phyloP scores from a whole-genome alignment of 2,329 filamentous ascomycete genomes.

The Ophiostoma sp. region DNA sequence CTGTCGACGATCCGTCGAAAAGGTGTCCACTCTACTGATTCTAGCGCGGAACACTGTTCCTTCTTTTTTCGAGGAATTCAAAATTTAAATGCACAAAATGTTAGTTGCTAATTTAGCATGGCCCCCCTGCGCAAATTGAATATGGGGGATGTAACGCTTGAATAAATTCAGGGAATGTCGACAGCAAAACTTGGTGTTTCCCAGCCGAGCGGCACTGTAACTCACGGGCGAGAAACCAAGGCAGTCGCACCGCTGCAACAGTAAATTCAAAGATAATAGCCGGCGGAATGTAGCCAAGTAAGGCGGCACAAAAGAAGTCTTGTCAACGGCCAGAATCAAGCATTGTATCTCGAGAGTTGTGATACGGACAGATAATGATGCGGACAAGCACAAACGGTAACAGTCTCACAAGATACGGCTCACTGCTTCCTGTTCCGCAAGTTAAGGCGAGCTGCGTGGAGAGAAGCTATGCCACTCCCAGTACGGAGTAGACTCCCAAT shows the following conservation, averaged over 20 bases:
- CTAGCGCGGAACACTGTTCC: neutral
- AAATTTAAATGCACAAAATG: neutral
- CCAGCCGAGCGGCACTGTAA: conserved; percentile 1
- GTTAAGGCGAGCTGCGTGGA: neutral
- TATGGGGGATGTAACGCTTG: conserved; percentile 9
- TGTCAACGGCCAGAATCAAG: neutral
- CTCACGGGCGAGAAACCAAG: neutral
- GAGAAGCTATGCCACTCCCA: neutral
- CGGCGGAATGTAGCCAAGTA: neutral
- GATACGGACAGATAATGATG: neutral
- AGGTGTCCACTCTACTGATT: conserved; percentile 3
- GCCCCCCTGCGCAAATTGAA: neutral
- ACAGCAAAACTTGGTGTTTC: neutral
- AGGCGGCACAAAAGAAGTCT: neutral
- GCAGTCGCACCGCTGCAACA: neutral
- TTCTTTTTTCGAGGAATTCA: neutral
- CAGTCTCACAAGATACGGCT: neutral
- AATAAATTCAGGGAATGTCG: conserved; percentile 6
- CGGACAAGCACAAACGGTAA: neutral
- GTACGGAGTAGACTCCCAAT: too few species aligned
- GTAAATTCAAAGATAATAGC: neutral
- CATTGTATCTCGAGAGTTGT: neutral
- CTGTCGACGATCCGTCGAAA: neutral
- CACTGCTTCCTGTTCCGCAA: neutral
- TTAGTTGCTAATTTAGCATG: neutral